Evolutionary conservation across 2,329 filamentous ascomycete genomes (phyloP), one percentile per base, ranked within the genome.

Genomic region (Laburnicola sp.): DNA sequence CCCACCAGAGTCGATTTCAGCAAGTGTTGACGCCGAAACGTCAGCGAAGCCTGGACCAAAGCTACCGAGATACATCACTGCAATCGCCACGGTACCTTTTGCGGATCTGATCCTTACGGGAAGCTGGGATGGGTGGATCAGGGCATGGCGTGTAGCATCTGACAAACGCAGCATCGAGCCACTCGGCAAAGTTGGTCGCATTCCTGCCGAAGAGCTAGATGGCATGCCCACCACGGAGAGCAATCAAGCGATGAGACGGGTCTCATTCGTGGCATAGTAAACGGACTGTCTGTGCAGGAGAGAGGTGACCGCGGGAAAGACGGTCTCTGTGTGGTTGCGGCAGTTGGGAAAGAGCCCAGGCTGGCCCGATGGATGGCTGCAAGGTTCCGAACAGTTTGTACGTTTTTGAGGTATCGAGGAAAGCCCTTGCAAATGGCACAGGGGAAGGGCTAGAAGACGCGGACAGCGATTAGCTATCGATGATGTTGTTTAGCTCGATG

Each of bases 101-200:
- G 93, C 91, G 4, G 91, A 99, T 66, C 78, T 96, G 44, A 84
- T 99, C 50, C 79, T 99, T 44, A 95, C 86, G 59, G 94, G 93
- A 28, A 96, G 91, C 73, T 99, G 93, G 92, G 94, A 96, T 69
- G 94, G 94, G 2, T 86, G 84, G 72, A 81, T 99, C 51, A 82
- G 93, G 43, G 87, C 87, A 4, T 99, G 94, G 94, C 85, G 82
- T 54, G 80, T 99, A 21, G 88, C 86, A 7, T 54, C 58, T 46
- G 84, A 89, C 36, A 93, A 97, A 70, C 94, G 92, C 75, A 64
- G 59, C 22, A 65, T 99, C 38, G 86, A 94, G 64, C 75, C 83
- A 0, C 74, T 91, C 6, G 91, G 91, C 1, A 79, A 84, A 1
- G 76, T 94, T 27, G 87, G 84, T 10, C 59, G 57, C 2, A 52